These are phyloP conservation scores for Arthromyces matolae DNA, from an alignment of 768 basidiomycete species.

Conservation along the genomic window DNA sequence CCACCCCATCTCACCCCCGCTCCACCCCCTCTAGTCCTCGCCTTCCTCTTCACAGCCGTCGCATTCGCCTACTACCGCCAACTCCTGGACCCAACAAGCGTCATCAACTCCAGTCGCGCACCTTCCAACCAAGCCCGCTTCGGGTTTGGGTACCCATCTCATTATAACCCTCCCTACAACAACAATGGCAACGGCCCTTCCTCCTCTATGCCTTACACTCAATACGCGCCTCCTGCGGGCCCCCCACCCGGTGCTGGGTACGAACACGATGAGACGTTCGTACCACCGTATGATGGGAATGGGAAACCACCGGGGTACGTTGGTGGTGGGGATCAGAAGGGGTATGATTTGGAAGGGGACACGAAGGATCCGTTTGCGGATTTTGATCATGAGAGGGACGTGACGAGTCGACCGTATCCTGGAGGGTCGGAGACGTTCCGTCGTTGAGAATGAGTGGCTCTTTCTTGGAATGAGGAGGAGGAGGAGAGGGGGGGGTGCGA, in stretches of 20 bases:
- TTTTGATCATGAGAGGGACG: slow-evolving; percentile 45
- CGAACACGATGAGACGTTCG: slow-evolving; percentile 32
- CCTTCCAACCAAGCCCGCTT: slow-evolving; percentile 37
- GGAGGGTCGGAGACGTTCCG: slow-evolving; percentile 30
- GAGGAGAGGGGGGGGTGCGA: too few relatives aligned
- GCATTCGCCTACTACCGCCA: slow-evolving; percentile 76
- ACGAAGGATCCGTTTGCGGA: slow-evolving; percentile 56
- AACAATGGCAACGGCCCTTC: slow-evolving; percentile 29
- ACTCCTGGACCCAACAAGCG: slow-evolving; percentile 61
- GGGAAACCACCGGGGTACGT: slow-evolving; percentile 52
- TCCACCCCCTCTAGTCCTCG: too few relatives aligned
- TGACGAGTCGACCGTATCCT: slow-evolving; percentile 35
- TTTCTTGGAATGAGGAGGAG: too few relatives aligned
- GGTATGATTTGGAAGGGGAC: slow-evolving; percentile 42
- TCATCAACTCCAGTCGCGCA: slow-evolving; percentile 47
- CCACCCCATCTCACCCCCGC: too few relatives aligned
- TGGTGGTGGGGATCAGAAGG: slow-evolving; percentile 28
- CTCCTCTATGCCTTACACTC: slow-evolving; percentile 22
- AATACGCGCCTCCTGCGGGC: slow-evolving; percentile 49
- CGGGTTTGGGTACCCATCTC: slow-evolving; percentile 35
- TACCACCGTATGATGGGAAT: slow-evolving; percentile 30
- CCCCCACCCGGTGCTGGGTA: slow-evolving; percentile 43
- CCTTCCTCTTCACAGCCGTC: slow-evolving; percentile 58
- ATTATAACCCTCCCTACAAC: slow-evolving; percentile 65
- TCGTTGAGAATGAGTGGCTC: too few relatives aligned